A percentile compares a stretch with the other conserved stretches of the same genome.
These are phyloP conservation scores for Leptographium lundbergii DNA, from an alignment of 2,329 filamentous ascomycete genomes.

Conservation along the genomic window DNA sequence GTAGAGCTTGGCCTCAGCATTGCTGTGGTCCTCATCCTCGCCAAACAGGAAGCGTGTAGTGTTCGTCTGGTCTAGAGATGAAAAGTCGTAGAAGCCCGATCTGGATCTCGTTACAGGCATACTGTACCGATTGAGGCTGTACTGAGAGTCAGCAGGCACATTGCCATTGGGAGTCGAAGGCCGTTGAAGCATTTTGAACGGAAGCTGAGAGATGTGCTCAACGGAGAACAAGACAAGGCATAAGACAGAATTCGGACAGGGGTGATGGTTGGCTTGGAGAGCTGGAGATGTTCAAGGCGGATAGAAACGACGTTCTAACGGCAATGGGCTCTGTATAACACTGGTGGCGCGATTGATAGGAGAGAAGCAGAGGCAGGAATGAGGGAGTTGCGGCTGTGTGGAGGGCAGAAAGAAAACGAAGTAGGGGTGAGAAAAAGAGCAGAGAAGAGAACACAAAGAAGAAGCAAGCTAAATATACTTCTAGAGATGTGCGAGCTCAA, in stretches of 20 bases:
- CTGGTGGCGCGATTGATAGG: not conserved
- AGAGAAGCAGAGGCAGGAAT: not conserved
- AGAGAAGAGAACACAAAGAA: not conserved
- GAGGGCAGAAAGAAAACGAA: not conserved
- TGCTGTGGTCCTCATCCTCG: constrained; percentile 49
- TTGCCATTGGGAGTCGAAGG: not conserved
- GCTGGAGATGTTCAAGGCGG: not conserved
- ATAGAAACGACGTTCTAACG: not conserved
- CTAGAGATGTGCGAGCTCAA: not conserved
- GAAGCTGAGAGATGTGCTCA: not conserved
- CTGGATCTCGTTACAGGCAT: constrained; percentile 74
- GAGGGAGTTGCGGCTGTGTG: not conserved
- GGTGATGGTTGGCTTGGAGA: not conserved
- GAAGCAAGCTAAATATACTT: not conserved
- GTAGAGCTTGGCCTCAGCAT: constrained; percentile 56
- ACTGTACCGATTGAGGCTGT: constrained; percentile 80
- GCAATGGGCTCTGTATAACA: not conserved
- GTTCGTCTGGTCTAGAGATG: constrained; percentile 64
- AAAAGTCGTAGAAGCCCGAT: constrained; percentile 52
- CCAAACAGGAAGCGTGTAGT: constrained; percentile 78
- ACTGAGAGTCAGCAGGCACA: constrained; percentile 4
- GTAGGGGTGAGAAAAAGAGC: not conserved
- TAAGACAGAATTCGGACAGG: not conserved
- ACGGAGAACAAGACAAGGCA: not conserved
- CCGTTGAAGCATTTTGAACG: not conserved